phyloP scores from a whole-genome alignment of 2,329 filamentous ascomycete species.

The Pseudofabraea citricarpa region DNA sequence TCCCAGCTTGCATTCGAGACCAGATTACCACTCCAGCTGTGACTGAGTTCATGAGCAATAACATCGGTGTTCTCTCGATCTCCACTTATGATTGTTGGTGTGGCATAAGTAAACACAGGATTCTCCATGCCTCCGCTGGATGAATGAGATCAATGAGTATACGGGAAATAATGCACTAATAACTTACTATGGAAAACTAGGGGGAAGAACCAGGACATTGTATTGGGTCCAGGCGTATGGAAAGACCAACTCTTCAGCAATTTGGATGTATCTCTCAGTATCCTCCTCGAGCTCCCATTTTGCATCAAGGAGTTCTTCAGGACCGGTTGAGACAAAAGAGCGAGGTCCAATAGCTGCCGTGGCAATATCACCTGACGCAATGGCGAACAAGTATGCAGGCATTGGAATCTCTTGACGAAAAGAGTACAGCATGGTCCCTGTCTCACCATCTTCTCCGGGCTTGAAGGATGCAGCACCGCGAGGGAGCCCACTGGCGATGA shows the following conservation, averaged over 20 bases:
- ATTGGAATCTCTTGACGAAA: slow-evolving; percentile 92
- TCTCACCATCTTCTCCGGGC: slow-evolving; percentile 46
- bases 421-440: slow-evolving; percentile 60
- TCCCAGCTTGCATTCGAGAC: slow-evolving; percentile 78
- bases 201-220: slow-evolving; percentile 86
- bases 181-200: slow-evolving; percentile 87
- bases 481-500: slow-evolving; percentile 82
- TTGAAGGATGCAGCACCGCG: slow-evolving; percentile 46
- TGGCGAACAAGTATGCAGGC: slow-evolving; percentile 89
- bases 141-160: too few species aligned
- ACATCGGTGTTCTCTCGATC: slow-evolving; percentile 91
- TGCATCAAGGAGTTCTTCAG: slow-evolving; percentile 76
- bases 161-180: too few species aligned
- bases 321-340: slow-evolving; percentile 80
- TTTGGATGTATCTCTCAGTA: slow-evolving; percentile 87
- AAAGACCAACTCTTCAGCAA: slow-evolving; percentile 76
- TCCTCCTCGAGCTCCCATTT: slow-evolving; percentile 90
- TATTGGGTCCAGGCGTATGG: slow-evolving; percentile 94
- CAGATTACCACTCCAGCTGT: slow-evolving; percentile 85
- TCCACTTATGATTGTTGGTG: slow-evolving; percentile 88
- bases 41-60: slow-evolving; percentile 78
- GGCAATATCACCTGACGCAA: slow-evolving; percentile 81
- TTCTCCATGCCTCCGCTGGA: too few species aligned
- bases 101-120: slow-evolving; percentile 91
- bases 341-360: slow-evolving; percentile 82